These are phyloP conservation scores for Pythium pyrilobum DNA, from an alignment of 352 stramenopile species.

Conservation along the genomic window DNA sequence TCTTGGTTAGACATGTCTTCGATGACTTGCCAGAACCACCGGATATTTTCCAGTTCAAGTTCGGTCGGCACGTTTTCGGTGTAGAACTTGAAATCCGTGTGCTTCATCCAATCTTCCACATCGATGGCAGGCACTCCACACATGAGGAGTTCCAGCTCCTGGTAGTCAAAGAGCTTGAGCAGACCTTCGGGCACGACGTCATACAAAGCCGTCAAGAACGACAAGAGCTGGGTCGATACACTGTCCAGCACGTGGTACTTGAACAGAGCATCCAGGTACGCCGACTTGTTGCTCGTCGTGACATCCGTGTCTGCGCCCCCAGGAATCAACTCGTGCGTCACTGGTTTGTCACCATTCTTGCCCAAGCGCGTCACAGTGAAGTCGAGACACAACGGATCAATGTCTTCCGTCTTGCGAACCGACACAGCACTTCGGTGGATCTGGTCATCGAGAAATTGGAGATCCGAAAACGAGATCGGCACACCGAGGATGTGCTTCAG, in stretches of 20 bases:
- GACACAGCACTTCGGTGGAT: constrained; percentile 71
- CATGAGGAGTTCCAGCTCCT: constrained; percentile 97
- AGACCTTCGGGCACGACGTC: constrained; percentile 96
- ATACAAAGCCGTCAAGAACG: constrained; percentile 89
- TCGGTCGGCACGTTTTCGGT: constrained; percentile 58
- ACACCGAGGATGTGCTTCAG: constrained; percentile 87
- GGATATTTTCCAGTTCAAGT: constrained; percentile 84
- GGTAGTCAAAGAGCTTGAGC: constrained; percentile 97
- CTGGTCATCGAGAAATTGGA: constrained; percentile 86
- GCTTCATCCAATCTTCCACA: constrained; percentile 75
- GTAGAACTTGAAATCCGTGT: constrained; percentile 78
- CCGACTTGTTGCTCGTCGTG: constrained; percentile 92
- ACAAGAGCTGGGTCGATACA: constrained; percentile 88
- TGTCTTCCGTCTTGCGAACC: constrained; percentile 66
- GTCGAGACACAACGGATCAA: constrained; percentile 71
- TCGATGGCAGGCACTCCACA: constrained; percentile 88
- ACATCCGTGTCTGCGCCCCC: constrained; percentile 90
- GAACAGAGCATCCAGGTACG: constrained; percentile 92
- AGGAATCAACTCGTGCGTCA: constrained; percentile 88
- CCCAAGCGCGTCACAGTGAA: constrained; percentile 74
- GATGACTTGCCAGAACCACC: constrained; percentile 97
- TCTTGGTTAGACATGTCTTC: constrained; percentile 69
- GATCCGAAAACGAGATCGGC: constrained; percentile 85
- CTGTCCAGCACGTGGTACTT: constrained; percentile 95
- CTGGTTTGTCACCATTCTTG: constrained; percentile 26